A percentile compares a stretch with the other conserved stretches of the same genome.
phyloP scores from a whole-genome alignment of 352 stramenopile genomes.

The Pilasporangium apinafurcum region DNA sequence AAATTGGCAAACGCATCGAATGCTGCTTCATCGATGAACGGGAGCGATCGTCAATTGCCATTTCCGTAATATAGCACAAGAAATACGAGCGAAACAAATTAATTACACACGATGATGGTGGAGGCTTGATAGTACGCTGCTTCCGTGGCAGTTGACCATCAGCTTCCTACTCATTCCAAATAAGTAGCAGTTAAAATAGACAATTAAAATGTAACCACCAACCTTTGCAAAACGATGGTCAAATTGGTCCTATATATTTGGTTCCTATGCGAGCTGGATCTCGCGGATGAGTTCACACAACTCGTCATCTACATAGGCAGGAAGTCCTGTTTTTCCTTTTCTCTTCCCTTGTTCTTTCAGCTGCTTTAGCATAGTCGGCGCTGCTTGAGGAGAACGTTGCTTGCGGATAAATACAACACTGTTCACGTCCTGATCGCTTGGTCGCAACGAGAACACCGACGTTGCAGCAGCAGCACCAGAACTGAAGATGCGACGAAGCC shows the following conservation, averaged over 20 bases:
- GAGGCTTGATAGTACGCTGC: no score
- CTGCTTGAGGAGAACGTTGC: no score
- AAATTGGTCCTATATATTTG: no score
- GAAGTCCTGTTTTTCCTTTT: slow-evolving; percentile 14
- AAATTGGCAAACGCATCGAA: slow-evolving; percentile 10
- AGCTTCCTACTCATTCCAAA: no score
- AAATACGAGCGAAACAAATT: no score
- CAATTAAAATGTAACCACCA: no score
- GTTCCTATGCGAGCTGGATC: slow-evolving; percentile 38
- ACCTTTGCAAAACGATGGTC: no score
- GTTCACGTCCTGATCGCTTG: slow-evolving; percentile 47
- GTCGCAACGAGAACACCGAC: slow-evolving; percentile 6
- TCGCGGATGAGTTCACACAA: slow-evolving; percentile 46
- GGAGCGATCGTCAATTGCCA: no score
- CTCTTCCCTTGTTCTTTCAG: slow-evolving; percentile 25
- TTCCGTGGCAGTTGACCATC: no score
- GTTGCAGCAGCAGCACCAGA: background rate
- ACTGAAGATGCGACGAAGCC: slow-evolving; percentile 5
- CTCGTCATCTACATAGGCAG: slow-evolving; percentile 35
- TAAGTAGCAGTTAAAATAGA: no score
- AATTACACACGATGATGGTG: no score
- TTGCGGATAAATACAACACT: slow-evolving; percentile 53
- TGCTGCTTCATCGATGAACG: slow-evolving; percentile 13
- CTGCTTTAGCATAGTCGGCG: slow-evolving; percentile 30
- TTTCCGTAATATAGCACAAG: no score